Evolutionary conservation across 2,329 filamentous ascomycete species (phyloP).

Genomic region (Claviceps monticola): DNA sequence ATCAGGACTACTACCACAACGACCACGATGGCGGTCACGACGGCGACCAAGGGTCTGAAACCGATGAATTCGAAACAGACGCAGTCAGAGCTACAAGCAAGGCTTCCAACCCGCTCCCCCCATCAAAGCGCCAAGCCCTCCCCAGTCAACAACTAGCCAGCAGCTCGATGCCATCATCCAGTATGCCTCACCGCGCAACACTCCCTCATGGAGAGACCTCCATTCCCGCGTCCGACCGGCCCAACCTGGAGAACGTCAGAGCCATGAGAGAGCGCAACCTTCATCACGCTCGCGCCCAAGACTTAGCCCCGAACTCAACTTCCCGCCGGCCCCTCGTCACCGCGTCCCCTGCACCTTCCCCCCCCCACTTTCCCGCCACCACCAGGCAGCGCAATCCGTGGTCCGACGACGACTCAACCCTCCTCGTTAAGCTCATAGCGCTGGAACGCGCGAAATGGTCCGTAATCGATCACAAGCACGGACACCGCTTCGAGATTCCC

Average conservation of each 20-base stretch:
- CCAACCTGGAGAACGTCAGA: background rate
- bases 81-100: background rate
- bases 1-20: background rate
- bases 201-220: background rate
- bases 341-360: background rate
- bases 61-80: constrained; percentile 16
- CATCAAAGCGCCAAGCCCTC: background rate
- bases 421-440: constrained; percentile 29
- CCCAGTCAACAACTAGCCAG: constrained; percentile 5
- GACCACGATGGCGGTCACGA: constrained; percentile 10
- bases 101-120: constrained; percentile 1
- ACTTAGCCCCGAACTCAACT: no score
- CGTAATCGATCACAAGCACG: constrained; percentile 17
- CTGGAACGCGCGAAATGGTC: constrained; percentile 16
- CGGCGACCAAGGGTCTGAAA: no score
- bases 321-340: background rate
- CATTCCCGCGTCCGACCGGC: background rate
- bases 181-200: background rate
- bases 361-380: background rate
- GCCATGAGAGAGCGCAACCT: background rate
- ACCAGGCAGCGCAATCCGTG: constrained; percentile 22
- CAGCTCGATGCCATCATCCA: constrained; percentile 12
- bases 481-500: constrained; percentile 23
- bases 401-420: constrained; percentile 26
- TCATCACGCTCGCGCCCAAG: background rate